These are phyloP conservation scores for Yamadazyma sp. DNA, from an alignment of 1,139 yeast species.

Conservation along the genomic window DNA sequence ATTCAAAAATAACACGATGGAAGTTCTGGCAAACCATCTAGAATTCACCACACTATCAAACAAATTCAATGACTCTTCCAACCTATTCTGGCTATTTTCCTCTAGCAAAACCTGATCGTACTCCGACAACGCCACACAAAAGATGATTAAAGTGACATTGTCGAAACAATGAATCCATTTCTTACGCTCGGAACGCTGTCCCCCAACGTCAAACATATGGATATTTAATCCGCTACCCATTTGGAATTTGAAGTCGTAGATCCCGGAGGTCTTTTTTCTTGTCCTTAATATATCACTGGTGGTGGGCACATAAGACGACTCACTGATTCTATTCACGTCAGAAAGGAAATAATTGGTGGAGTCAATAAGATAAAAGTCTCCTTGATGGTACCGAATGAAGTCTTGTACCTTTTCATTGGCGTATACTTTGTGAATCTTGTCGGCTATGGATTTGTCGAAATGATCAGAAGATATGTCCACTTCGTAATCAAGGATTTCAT, in stretches of 20 bases:
- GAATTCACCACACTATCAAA: slow-evolving; percentile 91
- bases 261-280: slow-evolving; percentile 91
- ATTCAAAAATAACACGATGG: slow-evolving; percentile 81
- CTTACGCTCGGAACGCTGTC: slow-evolving; percentile 88
- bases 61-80: slow-evolving; percentile 80
- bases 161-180: slow-evolving; percentile 97
- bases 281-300: slow-evolving; percentile 80
- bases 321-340: slow-evolving; percentile 62
- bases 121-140: slow-evolving; percentile 87
- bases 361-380: slow-evolving; percentile 82
- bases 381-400: slow-evolving; percentile 59
- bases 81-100: slow-evolving; percentile 74
- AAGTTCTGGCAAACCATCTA: slow-evolving; percentile 89
- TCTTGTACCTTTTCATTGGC: slow-evolving; percentile 53
- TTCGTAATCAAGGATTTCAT: slow-evolving; percentile 48
- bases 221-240: slow-evolving; percentile 72
- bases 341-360: slow-evolving; percentile 80
- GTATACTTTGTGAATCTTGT: slow-evolving; percentile 53
- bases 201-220: slow-evolving; percentile 92
- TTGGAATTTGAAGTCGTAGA: slow-evolving; percentile 76
- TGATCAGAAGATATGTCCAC: slow-evolving; percentile 45
- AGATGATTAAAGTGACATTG: slow-evolving; percentile 83
- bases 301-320: slow-evolving; percentile 64
- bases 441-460: slow-evolving; percentile 47
- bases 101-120: slow-evolving; percentile 85